Evolutionary conservation across 2,329 filamentous ascomycete species (phyloP).

Genomic region (Orbilia ellipsospora): DNA sequence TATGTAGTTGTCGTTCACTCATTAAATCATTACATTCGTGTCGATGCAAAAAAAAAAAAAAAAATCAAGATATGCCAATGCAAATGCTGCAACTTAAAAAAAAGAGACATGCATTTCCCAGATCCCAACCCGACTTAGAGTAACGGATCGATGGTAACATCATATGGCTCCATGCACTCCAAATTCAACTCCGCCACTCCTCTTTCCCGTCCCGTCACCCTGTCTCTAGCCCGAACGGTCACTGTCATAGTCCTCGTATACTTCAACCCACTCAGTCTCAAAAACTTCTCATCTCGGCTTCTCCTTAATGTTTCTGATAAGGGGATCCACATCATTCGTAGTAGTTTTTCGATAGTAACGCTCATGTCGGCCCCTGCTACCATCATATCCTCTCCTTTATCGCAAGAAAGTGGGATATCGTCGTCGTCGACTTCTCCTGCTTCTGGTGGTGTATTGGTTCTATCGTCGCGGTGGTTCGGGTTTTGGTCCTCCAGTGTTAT

Average conservation of each 20-base stretch:
- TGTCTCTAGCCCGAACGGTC: constrained; percentile 30
- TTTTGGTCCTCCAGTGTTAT: constrained; percentile 33
- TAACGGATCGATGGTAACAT: constrained; percentile 30
- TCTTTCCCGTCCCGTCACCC: constrained; percentile 19
- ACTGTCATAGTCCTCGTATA: constrained; percentile 45
- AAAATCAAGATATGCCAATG: background rate
- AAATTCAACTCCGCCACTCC: constrained; percentile 41
- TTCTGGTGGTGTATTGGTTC: too few species aligned
- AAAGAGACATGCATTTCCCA: too few species aligned
- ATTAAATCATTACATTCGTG: too few species aligned
- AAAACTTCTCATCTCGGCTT: constrained; percentile 47
- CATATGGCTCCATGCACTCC: constrained; percentile 51
- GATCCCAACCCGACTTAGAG: background rate
- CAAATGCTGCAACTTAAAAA: too few species aligned
- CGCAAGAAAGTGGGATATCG: constrained; percentile 6
- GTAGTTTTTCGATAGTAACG: constrained; percentile 49
- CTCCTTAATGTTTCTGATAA: constrained; percentile 41
- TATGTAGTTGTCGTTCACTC: too few species aligned
- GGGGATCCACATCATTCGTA: constrained; percentile 54
- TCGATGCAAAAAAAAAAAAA: constrained; percentile 3
- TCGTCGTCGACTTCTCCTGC: constrained; percentile 15
- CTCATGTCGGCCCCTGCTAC: constrained; percentile 25
- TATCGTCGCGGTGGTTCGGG: background rate
- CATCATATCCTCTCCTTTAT: constrained; percentile 8
- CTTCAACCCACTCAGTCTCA: constrained; percentile 34